Percentiles rank a stretch among this genome's conserved stretches.
phyloP scores from a whole-genome alignment of 305 asterid species.

The Solanum hybrid region DNA sequence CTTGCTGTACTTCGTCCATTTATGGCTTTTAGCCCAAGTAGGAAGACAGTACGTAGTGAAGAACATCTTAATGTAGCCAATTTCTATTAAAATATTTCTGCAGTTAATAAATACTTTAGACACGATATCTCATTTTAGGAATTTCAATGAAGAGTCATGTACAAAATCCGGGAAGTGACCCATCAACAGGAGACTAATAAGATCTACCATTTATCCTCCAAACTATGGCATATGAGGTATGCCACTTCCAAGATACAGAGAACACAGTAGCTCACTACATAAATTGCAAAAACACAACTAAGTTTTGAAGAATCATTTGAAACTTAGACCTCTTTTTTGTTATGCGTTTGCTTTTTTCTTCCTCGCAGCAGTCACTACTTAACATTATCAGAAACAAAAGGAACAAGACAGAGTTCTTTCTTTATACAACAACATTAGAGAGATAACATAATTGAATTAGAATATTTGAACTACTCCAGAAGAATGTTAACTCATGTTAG shows the following conservation, averaged over 20 bases:
- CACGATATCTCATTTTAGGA: slow-evolving; percentile 27
- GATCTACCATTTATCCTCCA: neutral
- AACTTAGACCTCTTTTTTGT: neutral
- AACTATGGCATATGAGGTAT: neutral
- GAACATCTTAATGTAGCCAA: slow-evolving; percentile 24
- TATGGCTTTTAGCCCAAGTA: slow-evolving; percentile 36
- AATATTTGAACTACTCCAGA: neutral
- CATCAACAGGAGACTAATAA: slow-evolving; percentile 18
- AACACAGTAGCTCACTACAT: neutral
- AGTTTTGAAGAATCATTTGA: slow-evolving; percentile 1
- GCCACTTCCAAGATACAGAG: neutral
- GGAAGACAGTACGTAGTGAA: slow-evolving; percentile 34
- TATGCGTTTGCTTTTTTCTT: neutral
- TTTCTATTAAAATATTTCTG: slow-evolving; percentile 19
- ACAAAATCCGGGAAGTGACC: slow-evolving; percentile 15
- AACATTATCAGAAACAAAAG: neutral
- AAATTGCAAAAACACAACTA: neutral
- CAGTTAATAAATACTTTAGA: slow-evolving; percentile 38
- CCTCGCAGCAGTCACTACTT: neutral
- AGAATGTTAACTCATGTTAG: neutral
- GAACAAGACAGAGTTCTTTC: neutral
- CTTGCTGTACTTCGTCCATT: slow-evolving; percentile 7
- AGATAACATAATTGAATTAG: neutral
- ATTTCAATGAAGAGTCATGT: slow-evolving; percentile 20
- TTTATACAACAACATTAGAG: neutral